Evolutionary conservation across 495 filamentous ascomycete species (phyloP).

Genomic region (Filosporella fistucella): DNA sequence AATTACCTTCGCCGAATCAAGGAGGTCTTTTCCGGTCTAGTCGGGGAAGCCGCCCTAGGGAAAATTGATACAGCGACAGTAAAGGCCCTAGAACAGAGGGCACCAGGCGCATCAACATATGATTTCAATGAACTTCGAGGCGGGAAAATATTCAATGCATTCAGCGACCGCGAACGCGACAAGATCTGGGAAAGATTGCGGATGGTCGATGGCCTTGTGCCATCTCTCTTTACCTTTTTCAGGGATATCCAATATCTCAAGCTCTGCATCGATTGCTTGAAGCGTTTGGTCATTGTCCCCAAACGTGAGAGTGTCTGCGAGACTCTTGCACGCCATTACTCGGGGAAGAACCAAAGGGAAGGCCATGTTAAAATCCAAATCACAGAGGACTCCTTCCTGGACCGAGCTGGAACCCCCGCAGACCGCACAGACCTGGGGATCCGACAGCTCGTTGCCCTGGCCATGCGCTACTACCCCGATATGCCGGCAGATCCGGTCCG

Average conservation of each 20-base stretch:
- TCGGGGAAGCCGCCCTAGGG: constrained; percentile 1
- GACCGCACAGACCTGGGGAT: constrained; percentile 19
- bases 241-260: constrained; percentile 14
- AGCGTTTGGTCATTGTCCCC: constrained; percentile 9
- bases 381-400: constrained; percentile 4
- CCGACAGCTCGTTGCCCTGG: constrained; percentile 26
- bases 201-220: constrained; percentile 5
- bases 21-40: constrained; percentile 10
- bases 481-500: constrained; percentile 25
- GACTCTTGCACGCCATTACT: constrained; percentile 9
- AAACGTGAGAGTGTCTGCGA: constrained; percentile 5
- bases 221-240: constrained; percentile 16
- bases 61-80: constrained; percentile 12
- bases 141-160: constrained; percentile 5
- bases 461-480: constrained; percentile 26
- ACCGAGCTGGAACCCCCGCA: not conserved
- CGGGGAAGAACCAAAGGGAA: constrained; percentile 12
- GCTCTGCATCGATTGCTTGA: constrained; percentile 8
- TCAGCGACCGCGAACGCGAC: constrained; percentile 12
- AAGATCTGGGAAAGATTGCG: not conserved
- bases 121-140: constrained; percentile 7
- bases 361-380: constrained; percentile 8
- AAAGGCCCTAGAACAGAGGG: constrained; percentile 12
- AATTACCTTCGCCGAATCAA: constrained; percentile 18
- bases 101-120: constrained; percentile 3